A percentile compares a stretch with the other conserved stretches of the same genome.
These are phyloP conservation scores for Areca catechu DNA, from an alignment of 176 grass and related monocot genomes.

Conservation along the genomic window DNA sequence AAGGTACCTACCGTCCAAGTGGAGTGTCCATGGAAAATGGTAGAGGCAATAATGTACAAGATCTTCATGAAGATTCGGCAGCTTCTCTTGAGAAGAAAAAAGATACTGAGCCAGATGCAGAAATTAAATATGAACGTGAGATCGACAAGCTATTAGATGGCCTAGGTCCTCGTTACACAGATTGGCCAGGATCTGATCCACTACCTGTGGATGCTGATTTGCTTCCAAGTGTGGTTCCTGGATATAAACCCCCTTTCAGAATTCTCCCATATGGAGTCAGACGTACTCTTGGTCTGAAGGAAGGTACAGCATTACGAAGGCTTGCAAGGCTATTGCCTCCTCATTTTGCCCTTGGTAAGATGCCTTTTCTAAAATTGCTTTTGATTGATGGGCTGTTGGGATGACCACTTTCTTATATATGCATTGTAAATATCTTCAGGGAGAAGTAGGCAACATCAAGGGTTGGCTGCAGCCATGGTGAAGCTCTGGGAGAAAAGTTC, in stretches of 20 bases:
- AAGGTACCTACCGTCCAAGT: background rate
- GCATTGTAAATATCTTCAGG: conserved; percentile 20
- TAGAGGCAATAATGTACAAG: conserved; percentile 10
- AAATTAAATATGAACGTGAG: conserved; percentile 80
- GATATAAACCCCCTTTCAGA: conserved; percentile 75
- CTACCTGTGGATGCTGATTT: conserved; percentile 91
- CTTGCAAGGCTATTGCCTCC: conserved; percentile 74
- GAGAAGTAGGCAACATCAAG: conserved; percentile 84
- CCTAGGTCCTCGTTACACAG: conserved; percentile 68
- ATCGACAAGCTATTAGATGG: conserved; percentile 78
- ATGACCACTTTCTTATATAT: too few relatives aligned
- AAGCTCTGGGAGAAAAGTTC: conserved; percentile 93
- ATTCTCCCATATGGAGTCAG: conserved; percentile 74
- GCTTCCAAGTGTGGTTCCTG: conserved; percentile 50
- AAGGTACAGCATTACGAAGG: conserved; percentile 61
- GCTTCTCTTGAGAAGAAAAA: conserved; percentile 22
- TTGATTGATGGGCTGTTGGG: too few relatives aligned
- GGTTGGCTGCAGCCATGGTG: conserved; percentile 69
- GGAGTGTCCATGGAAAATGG: background rate
- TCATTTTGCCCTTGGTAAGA: conserved; percentile 84
- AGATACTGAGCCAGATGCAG: conserved; percentile 21
- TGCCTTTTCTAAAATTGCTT: too few relatives aligned
- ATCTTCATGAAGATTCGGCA: background rate
- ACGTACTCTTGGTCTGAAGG: conserved; percentile 44
- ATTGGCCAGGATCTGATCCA: conserved; percentile 71